Base-by-base conservation (phyloP, 352 stramenopile genomes). In the Phytophthora quininea region DNA sequence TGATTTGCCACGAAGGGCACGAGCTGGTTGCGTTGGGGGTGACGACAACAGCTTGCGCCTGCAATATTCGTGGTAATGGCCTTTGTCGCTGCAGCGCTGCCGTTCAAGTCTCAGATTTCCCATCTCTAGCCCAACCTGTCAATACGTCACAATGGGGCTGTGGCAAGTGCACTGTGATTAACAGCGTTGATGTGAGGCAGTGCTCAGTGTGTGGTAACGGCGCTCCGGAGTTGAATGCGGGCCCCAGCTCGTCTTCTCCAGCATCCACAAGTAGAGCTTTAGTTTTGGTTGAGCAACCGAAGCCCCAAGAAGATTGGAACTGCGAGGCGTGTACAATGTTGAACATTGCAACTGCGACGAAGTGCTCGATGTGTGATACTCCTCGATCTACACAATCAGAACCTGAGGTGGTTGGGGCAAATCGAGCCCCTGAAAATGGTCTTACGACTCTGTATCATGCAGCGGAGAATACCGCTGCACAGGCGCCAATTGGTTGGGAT, bases 141-240 rank as follows among this genome's bases (percentile, higher is more conserved):
- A 72, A 65, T n/a, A 75, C 73, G 12, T 52, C 69, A 14, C 65
- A 89, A 15, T 96, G 89, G 89, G 85, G 82, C 46, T 96, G 89
- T 58, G 86, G 69, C 53, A 85, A 91, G 46, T 96, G 89, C 67
- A 96, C 89, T 0, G 84, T 96, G 35, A 78, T 95, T 19, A 96
- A 96, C 57, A 68, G 71, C 4, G 55, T 80, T 8, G 67, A 80
- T n/a, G 50, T 77, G 2, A 77, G 71, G 10, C 69, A 77, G 49
- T 96, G 89, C 52, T 82, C 71, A 42, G 84, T 95, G 32, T 96
- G 89, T 54, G 77, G 80, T 33, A 77, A 84, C 42, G 64, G 46
- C 45, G 66, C 58, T 1, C 54, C 74, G 0, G 38, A 77, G 5
- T 10, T 54, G 48, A 72, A 46, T 33, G 35, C 56, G 40, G 43